These are phyloP conservation scores for Trametes cingulata DNA, from an alignment of 768 basidiomycete genomes.

Conservation along the genomic window DNA sequence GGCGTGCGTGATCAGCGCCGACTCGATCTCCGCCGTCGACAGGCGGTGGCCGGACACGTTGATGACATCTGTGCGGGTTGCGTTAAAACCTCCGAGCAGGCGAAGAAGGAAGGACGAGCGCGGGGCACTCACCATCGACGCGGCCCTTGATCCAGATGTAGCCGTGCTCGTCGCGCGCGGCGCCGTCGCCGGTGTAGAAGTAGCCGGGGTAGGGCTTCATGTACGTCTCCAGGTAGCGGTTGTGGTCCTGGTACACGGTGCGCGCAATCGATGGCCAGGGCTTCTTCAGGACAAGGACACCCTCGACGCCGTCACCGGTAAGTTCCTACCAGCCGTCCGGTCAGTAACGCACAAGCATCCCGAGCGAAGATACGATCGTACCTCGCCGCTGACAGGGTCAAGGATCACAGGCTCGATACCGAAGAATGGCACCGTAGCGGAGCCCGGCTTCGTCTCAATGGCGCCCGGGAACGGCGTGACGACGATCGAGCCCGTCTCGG, in stretches of 20 bases:
- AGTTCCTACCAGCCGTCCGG: constrained; percentile 46
- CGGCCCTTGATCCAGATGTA: constrained; percentile 99
- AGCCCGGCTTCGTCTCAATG: constrained; percentile 93
- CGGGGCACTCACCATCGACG: constrained; percentile 70
- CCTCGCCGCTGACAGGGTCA: constrained; percentile 78
- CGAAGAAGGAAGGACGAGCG: constrained; percentile 8
- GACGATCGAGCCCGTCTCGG: constrained; percentile 95
- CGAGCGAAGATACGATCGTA: constrained; percentile 27
- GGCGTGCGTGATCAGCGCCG: constrained; percentile 89
- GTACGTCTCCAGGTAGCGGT: constrained; percentile 74
- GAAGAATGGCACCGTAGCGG: constrained; percentile 98
- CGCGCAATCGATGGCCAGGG: constrained; percentile 98
- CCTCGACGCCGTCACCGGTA: constrained; percentile 82
- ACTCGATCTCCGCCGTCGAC: constrained; percentile 97
- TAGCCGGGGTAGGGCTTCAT: constrained; percentile 86
- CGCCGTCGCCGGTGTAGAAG: constrained; percentile 99
- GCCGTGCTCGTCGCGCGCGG: constrained; percentile 89
- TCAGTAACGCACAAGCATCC: neutral
- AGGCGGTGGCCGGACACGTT: constrained; percentile 97
- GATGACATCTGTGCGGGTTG: constrained; percentile 71
- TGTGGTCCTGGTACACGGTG: constrained; percentile 90
- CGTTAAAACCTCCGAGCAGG: neutral
- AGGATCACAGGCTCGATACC: constrained; percentile 89
- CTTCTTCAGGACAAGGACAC: constrained; percentile 79
- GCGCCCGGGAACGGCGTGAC: constrained; percentile 96